A percentile compares a stretch with the other conserved stretches of the same genome.
Evolutionary conservation across 2,329 filamentous ascomycete genomes (phyloP).

Genomic region (Ceratocystis huliohia): DNA sequence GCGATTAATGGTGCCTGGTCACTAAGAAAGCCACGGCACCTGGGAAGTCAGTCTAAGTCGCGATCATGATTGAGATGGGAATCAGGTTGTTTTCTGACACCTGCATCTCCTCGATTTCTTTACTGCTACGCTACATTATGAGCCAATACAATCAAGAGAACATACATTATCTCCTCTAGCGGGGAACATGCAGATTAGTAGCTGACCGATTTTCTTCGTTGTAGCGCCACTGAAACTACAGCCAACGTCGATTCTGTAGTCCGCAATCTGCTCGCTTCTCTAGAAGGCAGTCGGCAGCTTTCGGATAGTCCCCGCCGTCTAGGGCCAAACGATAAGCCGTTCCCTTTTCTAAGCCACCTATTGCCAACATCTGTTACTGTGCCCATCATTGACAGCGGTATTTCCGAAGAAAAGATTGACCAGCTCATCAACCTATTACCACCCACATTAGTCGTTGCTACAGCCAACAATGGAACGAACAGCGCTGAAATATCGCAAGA

Average conservation of each 20-base stretch:
- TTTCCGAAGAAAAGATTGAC: conserved; percentile 54
- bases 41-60: not conserved
- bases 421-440: conserved; percentile 67
- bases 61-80: not conserved
- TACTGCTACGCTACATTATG: conserved; percentile 14
- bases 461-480: conserved; percentile 46
- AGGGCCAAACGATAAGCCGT: conserved; percentile 42
- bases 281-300: conserved; percentile 45
- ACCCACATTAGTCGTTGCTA: conserved; percentile 61
- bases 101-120: not conserved
- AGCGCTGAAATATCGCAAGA: conserved; percentile 40
- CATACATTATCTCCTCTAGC: conserved; percentile 7
- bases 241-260: conserved; percentile 66
- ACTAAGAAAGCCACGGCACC: not conserved
- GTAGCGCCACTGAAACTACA: conserved; percentile 46
- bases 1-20: not conserved
- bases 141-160: conserved; percentile 15
- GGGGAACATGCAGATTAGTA: not conserved
- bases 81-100: not conserved
- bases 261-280: conserved; percentile 75
- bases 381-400: conserved; percentile 53
- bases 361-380: conserved; percentile 67
- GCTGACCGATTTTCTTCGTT: conserved; percentile 21
- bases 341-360: conserved; percentile 76
- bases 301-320: conserved; percentile 29